Conservation (phyloP, 495 filamentous ascomycete species). For the Lasiosphaeris hirsuta region DNA sequence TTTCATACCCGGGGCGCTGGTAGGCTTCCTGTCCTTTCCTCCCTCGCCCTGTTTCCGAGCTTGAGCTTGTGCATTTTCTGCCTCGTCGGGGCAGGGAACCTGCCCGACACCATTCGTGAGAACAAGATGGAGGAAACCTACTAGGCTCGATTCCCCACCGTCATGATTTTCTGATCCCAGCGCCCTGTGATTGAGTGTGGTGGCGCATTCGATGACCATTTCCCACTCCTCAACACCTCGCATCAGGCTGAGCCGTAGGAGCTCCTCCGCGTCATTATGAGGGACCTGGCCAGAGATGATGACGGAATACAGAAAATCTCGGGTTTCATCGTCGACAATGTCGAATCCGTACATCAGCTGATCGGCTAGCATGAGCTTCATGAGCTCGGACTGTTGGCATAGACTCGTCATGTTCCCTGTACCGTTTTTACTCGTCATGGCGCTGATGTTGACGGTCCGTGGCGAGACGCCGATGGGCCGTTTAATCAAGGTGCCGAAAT, state of each 20-base stretch:
- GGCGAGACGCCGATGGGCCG: too few relatives aligned
- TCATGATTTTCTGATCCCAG: conserved; percentile 5
- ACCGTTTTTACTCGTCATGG: too few relatives aligned
- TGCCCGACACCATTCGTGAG: not conserved
- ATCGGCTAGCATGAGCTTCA: not conserved
- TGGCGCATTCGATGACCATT: conserved; percentile 30
- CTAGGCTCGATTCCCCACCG: not conserved
- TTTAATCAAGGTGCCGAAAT: too few relatives aligned
- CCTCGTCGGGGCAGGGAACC: not conserved
- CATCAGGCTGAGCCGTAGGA: conserved; percentile 24
- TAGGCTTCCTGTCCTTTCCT: not conserved
- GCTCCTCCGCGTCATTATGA: conserved; percentile 23
- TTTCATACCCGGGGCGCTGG: not conserved
- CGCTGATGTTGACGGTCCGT: too few relatives aligned
- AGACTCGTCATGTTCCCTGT: too few relatives aligned
- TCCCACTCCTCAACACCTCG: conserved; percentile 34
- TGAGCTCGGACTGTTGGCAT: too few relatives aligned
- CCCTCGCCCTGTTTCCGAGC: not conserved
- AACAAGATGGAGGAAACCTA: conserved; percentile 12
- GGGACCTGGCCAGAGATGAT: conserved; percentile 21
- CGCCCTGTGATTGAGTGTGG: conserved; percentile 21
- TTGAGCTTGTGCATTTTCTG: not conserved
- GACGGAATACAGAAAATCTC: conserved; percentile 22
- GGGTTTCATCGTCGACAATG: conserved; percentile 20
- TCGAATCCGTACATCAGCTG: conserved; percentile 31